Base-by-base conservation (phyloP, 2,329 filamentous ascomycete genomes). In the Bipolaris zeicola region DNA sequence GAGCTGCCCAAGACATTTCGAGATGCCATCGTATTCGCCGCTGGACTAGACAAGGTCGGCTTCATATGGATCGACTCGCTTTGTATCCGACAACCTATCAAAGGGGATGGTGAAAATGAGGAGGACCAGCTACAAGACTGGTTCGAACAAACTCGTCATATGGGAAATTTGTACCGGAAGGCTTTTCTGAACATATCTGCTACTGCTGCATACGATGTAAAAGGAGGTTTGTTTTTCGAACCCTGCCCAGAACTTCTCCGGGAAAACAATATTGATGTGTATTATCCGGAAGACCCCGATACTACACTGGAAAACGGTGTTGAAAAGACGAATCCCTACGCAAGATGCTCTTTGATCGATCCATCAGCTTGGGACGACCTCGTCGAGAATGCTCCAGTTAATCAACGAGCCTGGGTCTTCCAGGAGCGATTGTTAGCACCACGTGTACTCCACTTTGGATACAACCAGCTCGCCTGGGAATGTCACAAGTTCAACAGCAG, bases 171-270 rank as follows among this genome's bases (percentile, higher is more conserved):
- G 0, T 69, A 67, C 20, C 28, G 39, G 5, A 18, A 62, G 13
- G 44, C 65, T 1, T 71, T 50, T 20, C 59, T 69, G 7, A 71
- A 69, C 10, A 62, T 71, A 0, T 69, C 67, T 6, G 66, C 68
- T 1, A 69, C 68, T 3, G 56, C 60, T 14, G 52, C 68, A 1
- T 6, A 24, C 3, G 28, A 68, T n/a, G 50, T 59, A 4, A 28
- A 62, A 8, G 33, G 49, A 11, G 66, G 68, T 0, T 34, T 70
- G 1, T 68, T 67, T 26, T 57, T 55, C 3, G 6, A 51, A 13
- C 41, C 50, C 0, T n/a, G 18, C 0, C 58, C 57, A 0, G 54
- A 65, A 6, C 22, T 28, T 3, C 45, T 66, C 0, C 46, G 36
- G 49, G 66, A 65, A 13, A 50, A 66, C 3, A 52, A 62, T 6